Evolutionary conservation across 139 green algal genomes (phyloP).

Genomic region (Dunaliella primolecta): DNA sequence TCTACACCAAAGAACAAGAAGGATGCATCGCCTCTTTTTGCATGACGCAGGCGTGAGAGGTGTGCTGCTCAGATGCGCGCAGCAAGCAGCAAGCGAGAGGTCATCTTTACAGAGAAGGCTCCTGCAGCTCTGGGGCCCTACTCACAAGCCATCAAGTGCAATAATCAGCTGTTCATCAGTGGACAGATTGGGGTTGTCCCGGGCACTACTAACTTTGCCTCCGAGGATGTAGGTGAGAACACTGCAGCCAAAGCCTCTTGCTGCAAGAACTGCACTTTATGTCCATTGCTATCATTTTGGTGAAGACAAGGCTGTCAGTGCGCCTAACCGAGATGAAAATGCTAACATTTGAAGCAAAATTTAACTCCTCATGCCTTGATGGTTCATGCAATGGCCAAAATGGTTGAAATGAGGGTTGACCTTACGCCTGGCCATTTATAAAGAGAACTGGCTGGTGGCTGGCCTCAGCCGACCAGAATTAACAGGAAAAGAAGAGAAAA

Average conservation of each 20-base stretch:
- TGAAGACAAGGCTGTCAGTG: background rate
- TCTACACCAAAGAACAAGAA: too few species aligned
- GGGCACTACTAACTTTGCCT: conserved; percentile 84
- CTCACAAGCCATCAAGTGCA: conserved; percentile 75
- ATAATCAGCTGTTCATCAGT: conserved; percentile 77
- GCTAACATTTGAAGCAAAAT: too few species aligned
- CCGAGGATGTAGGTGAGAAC: conserved; percentile 70
- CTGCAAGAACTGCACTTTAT: background rate
- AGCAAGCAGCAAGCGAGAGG: conserved; percentile 39
- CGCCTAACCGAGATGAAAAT: too few species aligned
- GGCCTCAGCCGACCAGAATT: too few species aligned
- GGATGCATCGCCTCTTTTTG: too few species aligned
- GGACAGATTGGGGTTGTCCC: conserved; percentile 87
- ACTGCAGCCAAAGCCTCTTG: conserved; percentile 51
- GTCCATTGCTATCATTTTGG: background rate
- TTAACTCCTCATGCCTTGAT: too few species aligned
- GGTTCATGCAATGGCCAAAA: background rate
- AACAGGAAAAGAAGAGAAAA: too few species aligned
- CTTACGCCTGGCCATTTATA: background rate
- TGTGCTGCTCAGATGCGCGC: too few species aligned
- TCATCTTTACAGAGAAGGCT: conserved; percentile 64
- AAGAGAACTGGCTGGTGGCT: background rate
- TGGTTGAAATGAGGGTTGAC: background rate
- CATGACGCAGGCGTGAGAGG: too few species aligned
- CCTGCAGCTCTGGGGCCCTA: conserved; percentile 93